Percentiles rank a stretch among this genome's conserved stretches.
phyloP scores from a whole-genome alignment of 345 rosid genomes.

The Aegle marmelos region DNA sequence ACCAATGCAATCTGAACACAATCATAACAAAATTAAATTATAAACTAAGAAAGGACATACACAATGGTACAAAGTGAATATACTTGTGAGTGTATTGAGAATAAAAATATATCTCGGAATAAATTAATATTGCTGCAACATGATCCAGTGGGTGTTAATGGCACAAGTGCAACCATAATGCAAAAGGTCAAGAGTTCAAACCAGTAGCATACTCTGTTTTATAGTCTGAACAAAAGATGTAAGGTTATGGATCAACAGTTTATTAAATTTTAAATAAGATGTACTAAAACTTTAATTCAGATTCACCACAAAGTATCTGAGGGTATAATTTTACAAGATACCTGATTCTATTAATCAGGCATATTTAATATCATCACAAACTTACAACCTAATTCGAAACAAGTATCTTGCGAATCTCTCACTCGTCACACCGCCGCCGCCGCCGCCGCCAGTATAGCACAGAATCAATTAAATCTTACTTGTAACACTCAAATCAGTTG shows the following conservation, averaged over 20 bases:
- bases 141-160: not conserved
- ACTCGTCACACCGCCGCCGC: not conserved
- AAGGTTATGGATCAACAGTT: not conserved
- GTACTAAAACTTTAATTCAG: not conserved
- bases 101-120: not conserved
- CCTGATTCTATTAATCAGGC: not conserved
- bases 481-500: not conserved
- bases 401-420: not conserved
- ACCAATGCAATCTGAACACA: slow-evolving; percentile 83
- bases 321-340: not conserved
- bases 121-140: not conserved
- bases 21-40: slow-evolving; percentile 16
- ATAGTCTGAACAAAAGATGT: not conserved
- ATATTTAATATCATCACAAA: not conserved
- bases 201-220: not conserved
- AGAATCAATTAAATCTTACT: not conserved
- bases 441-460: not conserved
- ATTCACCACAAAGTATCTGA: no score
- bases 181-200: not conserved
- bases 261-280: not conserved
- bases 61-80: not conserved
- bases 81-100: not conserved
- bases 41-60: not conserved
- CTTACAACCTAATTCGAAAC: not conserved
- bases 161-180: not conserved